phyloP scores from a whole-genome alignment of 2,329 filamentous ascomycete species.

The Microsporum ferrugineum region DNA sequence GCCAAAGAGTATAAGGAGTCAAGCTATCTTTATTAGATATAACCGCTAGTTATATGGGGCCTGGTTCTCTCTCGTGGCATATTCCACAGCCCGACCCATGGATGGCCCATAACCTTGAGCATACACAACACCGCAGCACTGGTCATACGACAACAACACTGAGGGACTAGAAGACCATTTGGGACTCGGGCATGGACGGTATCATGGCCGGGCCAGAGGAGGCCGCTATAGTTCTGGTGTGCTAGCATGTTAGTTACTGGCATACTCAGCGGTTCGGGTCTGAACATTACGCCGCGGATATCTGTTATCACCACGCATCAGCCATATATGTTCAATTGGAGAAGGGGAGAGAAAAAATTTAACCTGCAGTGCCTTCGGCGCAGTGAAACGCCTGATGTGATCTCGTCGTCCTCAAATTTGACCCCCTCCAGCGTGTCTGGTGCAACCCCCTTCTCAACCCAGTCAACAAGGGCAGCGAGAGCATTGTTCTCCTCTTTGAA shows the following conservation, averaged over 20 bases:
- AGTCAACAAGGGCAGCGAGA: neutral
- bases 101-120: too few relatives aligned
- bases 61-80: too few relatives aligned
- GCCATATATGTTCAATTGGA: neutral
- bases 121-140: neutral
- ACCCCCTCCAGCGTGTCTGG: neutral
- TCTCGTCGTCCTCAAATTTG: neutral
- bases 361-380: neutral
- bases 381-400: neutral
- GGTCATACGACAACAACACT: neutral
- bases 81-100: too few relatives aligned
- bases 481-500: neutral
- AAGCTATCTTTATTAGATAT: too few relatives aligned
- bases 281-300: neutral
- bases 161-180: neutral
- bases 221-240: too few relatives aligned
- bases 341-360: neutral
- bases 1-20: too few relatives aligned
- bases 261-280: neutral
- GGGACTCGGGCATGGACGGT: neutral
- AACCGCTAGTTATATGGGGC: too few relatives aligned
- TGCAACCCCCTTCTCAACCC: neutral
- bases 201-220: neutral
- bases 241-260: neutral
- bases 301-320: neutral